phyloP scores from a whole-genome alignment of 495 filamentous ascomycete species.

The Lasiosphaeriaceae sp. region DNA sequence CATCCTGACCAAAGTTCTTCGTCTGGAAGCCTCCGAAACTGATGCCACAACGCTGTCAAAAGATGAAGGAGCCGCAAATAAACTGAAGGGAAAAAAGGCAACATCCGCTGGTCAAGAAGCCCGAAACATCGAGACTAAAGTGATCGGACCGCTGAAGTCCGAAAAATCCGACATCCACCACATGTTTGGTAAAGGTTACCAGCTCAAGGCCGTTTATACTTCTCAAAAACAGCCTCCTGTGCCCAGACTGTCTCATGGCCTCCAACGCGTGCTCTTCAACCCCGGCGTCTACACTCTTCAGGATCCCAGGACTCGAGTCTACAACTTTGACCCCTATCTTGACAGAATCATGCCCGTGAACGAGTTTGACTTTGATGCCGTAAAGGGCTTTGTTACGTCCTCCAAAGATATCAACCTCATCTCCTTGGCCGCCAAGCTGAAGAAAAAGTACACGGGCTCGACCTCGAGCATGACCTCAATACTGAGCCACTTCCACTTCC shows the following conservation, averaged over 20 bases:
- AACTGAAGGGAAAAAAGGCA: no score
- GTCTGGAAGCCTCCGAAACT: conserved; percentile 25
- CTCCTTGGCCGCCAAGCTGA: conserved; percentile 55
- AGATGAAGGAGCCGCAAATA: background rate
- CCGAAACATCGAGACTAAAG: no score
- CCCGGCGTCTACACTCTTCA: conserved; percentile 89
- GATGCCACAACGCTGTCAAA: conserved; percentile 37
- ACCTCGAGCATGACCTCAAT: conserved; percentile 93
- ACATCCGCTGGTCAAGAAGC: no score
- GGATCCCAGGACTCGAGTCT: conserved; percentile 82
- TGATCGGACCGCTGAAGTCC: no score
- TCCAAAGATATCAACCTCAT: conserved; percentile 73
- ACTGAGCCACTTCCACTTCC: conserved; percentile 86
- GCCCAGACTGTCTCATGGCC: conserved; percentile 68
- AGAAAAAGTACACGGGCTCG: conserved; percentile 88
- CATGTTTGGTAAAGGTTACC: no score
- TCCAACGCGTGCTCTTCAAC: conserved; percentile 93
- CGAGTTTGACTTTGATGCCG: conserved; percentile 85
- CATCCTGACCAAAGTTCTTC: background rate
- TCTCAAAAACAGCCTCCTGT: conserved; percentile 52
- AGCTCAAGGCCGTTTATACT: no score
- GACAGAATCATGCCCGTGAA: conserved; percentile 83
- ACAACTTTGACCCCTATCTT: conserved; percentile 94
- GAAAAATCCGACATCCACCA: no score
- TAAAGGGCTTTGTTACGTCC: conserved; percentile 83